A percentile compares a stretch with the other conserved stretches of the same genome.
Evolutionary conservation across 179 eudicot species (phyloP).

Genomic region (Silene noctiflora): DNA sequence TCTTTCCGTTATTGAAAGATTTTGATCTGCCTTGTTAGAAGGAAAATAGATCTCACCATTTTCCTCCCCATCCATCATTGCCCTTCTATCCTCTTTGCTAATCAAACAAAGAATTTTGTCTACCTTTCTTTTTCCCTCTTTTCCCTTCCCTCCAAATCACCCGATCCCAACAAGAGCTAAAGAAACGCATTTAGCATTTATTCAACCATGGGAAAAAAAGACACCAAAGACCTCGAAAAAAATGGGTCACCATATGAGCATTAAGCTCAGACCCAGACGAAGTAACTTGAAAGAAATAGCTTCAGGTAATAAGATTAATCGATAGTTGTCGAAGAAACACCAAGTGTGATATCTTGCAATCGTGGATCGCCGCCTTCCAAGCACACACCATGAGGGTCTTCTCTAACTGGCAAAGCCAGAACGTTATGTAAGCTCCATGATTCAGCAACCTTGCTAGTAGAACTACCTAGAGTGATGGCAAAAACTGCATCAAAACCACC

Average conservation of each 20-base stretch:
- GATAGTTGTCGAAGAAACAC: constrained; percentile 44
- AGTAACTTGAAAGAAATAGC: neutral
- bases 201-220: no score
- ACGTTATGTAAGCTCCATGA: constrained; percentile 77
- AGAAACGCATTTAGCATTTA: no score
- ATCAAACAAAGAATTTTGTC: no score
- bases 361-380: constrained; percentile 78
- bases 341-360: constrained; percentile 43
- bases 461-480: constrained; percentile 61
- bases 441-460: constrained; percentile 51
- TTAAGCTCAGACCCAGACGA: neutral
- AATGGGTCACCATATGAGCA: neutral
- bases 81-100: no score
- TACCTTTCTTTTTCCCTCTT: no score
- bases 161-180: no score
- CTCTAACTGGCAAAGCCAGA: constrained; percentile 85
- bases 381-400: constrained; percentile 76
- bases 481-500: constrained; percentile 96
- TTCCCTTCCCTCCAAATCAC: no score
- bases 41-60: no score
- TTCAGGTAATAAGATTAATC: constrained; percentile 11
- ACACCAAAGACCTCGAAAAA: neutral
- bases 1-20: no score
- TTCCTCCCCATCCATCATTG: no score
- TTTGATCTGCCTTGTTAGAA: no score